A percentile compares a stretch with the other conserved stretches of the same genome.
Conservation (phyloP, 2,329 filamentous ascomycete genomes). For the Colletotrichum karsti region DNA sequence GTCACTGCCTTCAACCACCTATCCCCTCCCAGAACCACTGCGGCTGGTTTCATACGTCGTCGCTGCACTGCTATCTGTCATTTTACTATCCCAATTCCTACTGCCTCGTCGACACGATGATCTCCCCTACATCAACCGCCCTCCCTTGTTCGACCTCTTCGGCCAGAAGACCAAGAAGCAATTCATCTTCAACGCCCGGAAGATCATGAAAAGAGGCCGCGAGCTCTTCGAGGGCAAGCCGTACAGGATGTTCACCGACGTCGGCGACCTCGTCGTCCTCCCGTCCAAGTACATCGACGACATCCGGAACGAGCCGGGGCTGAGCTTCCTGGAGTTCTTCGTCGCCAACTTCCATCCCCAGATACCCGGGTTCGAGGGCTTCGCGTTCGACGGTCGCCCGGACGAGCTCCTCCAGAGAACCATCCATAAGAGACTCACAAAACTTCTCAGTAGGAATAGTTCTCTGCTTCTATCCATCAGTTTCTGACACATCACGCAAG, state of each 20-base stretch:
- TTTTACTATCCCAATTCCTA: neutral
- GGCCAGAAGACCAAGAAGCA: neutral
- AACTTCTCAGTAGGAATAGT: neutral
- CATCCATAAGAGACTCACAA: neutral
- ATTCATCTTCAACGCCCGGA: neutral
- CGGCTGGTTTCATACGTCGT: neutral
- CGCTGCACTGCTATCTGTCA: neutral
- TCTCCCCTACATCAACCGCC: neutral
- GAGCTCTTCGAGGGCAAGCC: slow-evolving; percentile 3
- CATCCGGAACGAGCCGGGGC: slow-evolving; percentile 30
- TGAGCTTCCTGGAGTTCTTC: slow-evolving; percentile 26
- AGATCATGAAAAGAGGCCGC: neutral
- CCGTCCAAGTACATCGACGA: slow-evolving; percentile 28
- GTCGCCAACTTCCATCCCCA: slow-evolving; percentile 12
- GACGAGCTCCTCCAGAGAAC: slow-evolving; percentile 2
- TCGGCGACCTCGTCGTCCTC: slow-evolving; percentile 28
- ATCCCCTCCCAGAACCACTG: neutral
- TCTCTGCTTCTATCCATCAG: neutral
- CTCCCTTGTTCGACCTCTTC: neutral
- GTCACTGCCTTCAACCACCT: neutral
- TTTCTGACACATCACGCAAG: neutral
- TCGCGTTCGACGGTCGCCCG: slow-evolving; percentile 32
- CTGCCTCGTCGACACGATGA: neutral
- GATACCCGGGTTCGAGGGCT: slow-evolving; percentile 28
- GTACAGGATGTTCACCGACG: slow-evolving; percentile 22